Conservation (phyloP, 1,284 basidiomycete genomes). For the Sanghuangporus sanghuang region DNA sequence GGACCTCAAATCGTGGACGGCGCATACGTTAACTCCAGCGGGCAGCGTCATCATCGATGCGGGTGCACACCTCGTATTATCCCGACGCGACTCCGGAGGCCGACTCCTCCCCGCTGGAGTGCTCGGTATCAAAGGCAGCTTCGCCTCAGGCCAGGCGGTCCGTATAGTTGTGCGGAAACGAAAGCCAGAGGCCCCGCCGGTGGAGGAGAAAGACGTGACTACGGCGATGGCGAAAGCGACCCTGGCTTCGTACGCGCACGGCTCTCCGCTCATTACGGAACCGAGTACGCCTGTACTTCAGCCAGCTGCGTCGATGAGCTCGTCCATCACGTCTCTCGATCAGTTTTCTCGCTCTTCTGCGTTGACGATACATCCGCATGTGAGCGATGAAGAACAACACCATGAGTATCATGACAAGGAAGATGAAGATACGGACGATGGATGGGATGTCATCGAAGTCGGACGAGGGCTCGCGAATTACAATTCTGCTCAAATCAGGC, state of each 20-base stretch:
- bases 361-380: slow-evolving; percentile 18
- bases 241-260: slow-evolving; percentile 6
- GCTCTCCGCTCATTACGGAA: slow-evolving; percentile 14
- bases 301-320: slow-evolving; percentile 16
- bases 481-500: slow-evolving; percentile 87
- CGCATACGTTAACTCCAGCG: slow-evolving; percentile 85
- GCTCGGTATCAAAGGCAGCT: slow-evolving; percentile 79
- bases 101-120: slow-evolving; percentile 90
- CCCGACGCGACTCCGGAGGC: slow-evolving; percentile 82
- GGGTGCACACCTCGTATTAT: slow-evolving; percentile 85
- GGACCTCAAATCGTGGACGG: slow-evolving; percentile 94
- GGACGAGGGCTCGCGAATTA: slow-evolving; percentile 95
- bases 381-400: not conserved
- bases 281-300: slow-evolving; percentile 18
- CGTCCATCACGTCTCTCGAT: slow-evolving; percentile 30
- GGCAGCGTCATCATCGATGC: slow-evolving; percentile 86
- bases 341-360: slow-evolving; percentile 30
- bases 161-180: slow-evolving; percentile 63
- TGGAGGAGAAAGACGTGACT: slow-evolving; percentile 25
- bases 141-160: slow-evolving; percentile 94
- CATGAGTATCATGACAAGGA: slow-evolving; percentile 22
- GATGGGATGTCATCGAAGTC: slow-evolving; percentile 82
- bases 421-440: slow-evolving; percentile 37
- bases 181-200: slow-evolving; percentile 21
- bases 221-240: slow-evolving; percentile 23